phyloP scores from a whole-genome alignment of 345 rosid genomes.

The Eucalyptus microcorys region DNA sequence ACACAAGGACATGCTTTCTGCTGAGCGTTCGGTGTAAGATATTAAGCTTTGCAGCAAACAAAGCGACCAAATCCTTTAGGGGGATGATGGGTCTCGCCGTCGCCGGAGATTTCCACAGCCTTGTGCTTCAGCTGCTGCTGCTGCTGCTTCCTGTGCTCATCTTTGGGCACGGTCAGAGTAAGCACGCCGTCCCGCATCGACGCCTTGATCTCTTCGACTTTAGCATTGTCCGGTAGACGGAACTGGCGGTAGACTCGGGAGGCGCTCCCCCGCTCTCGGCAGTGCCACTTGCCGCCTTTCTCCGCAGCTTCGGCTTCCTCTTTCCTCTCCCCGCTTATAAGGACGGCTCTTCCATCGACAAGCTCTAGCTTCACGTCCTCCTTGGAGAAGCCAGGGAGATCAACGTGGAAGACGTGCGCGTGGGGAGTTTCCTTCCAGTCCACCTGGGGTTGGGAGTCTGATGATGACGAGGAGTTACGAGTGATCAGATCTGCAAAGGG shows the following conservation, averaged over 20 bases:
- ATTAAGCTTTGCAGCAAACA: slow-evolving; percentile 25
- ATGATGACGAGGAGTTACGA: neutral
- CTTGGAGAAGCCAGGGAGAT: slow-evolving; percentile 24
- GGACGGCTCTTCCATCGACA: neutral
- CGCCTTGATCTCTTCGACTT: slow-evolving; percentile 21
- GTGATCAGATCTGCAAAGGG: neutral
- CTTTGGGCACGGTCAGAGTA: slow-evolving; percentile 13
- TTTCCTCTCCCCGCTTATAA: slow-evolving; percentile 3
- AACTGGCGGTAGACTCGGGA: slow-evolving; percentile 9
- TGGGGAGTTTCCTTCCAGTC: slow-evolving; percentile 31
- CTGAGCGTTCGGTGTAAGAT: neutral
- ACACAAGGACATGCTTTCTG: neutral
- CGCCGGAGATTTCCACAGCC: slow-evolving; percentile 5
- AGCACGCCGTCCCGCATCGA: slow-evolving; percentile 25
- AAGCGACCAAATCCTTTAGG: slow-evolving; percentile 7
- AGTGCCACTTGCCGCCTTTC: slow-evolving; percentile 18
- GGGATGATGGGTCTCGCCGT: slow-evolving; percentile 1
- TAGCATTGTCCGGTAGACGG: slow-evolving; percentile 15
- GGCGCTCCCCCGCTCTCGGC: slow-evolving; percentile 10
- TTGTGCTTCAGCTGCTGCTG: neutral
- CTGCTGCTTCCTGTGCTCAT: neutral
- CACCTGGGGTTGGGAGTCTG: neutral
- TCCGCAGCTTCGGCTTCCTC: neutral
- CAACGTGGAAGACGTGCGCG: slow-evolving; percentile 16
- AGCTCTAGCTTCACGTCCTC: slow-evolving; percentile 28